These are phyloP conservation scores for Boeremia exigua DNA, from an alignment of 2,329 filamentous ascomycete species.

Conservation along the genomic window DNA sequence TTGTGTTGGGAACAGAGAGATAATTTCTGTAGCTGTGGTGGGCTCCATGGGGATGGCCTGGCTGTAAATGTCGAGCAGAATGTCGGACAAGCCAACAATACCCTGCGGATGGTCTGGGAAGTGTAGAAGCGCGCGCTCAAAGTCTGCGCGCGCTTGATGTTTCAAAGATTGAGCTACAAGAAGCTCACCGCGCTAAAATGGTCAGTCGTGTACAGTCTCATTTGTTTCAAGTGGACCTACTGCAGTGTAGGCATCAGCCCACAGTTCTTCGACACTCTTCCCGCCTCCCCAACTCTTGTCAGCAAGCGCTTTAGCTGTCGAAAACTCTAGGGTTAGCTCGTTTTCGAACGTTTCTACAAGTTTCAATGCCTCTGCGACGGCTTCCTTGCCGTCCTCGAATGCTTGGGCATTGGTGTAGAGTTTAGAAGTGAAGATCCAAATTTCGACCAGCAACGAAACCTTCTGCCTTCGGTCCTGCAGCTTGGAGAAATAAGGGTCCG, in stretches of 20 bases:
- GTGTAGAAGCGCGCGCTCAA: slow-evolving; percentile 81
- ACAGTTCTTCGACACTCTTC: slow-evolving; percentile 82
- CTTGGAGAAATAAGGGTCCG: slow-evolving; percentile 58
- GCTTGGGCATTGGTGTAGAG: slow-evolving; percentile 85
- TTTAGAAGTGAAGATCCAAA: slow-evolving; percentile 90
- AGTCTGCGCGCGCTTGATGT: slow-evolving; percentile 75
- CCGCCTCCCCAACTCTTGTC: slow-evolving; percentile 77
- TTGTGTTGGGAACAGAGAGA: slow-evolving; percentile 12
- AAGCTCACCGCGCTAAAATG: slow-evolving; percentile 69
- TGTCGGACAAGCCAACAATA: slow-evolving; percentile 81
- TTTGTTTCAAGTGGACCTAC: slow-evolving; percentile 57
- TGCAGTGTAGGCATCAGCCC: slow-evolving; percentile 83
- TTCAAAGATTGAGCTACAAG: slow-evolving; percentile 66
- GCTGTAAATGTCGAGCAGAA: slow-evolving; percentile 84
- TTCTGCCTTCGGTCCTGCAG: slow-evolving; percentile 62
- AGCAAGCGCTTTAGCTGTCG: slow-evolving; percentile 67
- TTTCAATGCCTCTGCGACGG: slow-evolving; percentile 80
- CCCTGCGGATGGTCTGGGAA: slow-evolving; percentile 80
- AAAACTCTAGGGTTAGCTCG: slow-evolving; percentile 67
- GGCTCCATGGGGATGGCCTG: slow-evolving; percentile 67
- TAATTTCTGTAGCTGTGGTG: slow-evolving; percentile 44
- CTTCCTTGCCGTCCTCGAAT: slow-evolving; percentile 79
- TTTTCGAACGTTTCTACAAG: slow-evolving; percentile 74
- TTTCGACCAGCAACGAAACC: slow-evolving; percentile 69
- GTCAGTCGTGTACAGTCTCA: slow-evolving; percentile 6